Evolutionary conservation across 2,329 filamentous ascomycete genomes (phyloP).

Genomic region (Harringtonia aguacate): DNA sequence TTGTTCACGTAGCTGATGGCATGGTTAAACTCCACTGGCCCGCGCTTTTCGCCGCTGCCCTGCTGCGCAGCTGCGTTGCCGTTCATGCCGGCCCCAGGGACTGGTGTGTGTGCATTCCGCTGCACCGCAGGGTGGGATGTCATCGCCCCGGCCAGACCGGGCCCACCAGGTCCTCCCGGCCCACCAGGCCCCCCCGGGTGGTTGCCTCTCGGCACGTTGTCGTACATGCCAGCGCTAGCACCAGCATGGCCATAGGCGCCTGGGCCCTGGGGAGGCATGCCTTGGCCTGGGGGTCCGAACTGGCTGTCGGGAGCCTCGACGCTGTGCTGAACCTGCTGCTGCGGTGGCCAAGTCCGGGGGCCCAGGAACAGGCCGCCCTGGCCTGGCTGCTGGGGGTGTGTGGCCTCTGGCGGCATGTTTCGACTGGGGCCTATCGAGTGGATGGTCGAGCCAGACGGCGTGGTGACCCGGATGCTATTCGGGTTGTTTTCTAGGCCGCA

Average conservation of each 20-base stretch:
- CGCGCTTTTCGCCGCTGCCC: constrained; percentile 64
- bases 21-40: constrained; percentile 97
- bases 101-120: constrained; percentile 43
- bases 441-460: constrained; percentile 93
- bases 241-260: constrained; percentile 17
- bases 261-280: constrained; percentile 26
- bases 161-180: background rate
- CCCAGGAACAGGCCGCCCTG: constrained; percentile 34
- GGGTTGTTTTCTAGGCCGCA: constrained; percentile 90
- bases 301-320: constrained; percentile 52
- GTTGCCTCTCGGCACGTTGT: constrained; percentile 5
- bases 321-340: constrained; percentile 41
- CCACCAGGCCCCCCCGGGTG: constrained; percentile 1
- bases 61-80: constrained; percentile 48
- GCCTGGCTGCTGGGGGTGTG: constrained; percentile 24
- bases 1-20: constrained; percentile 99
- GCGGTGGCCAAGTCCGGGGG: constrained; percentile 19
- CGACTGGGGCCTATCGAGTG: constrained; percentile 61
- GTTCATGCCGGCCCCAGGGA: constrained; percentile 46
- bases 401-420: constrained; percentile 33
- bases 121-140: constrained; percentile 32
- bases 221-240: constrained; percentile 5
- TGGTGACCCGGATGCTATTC: constrained; percentile 92
- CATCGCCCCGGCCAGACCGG: constrained; percentile 1
- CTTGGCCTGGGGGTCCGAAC: constrained; percentile 48